phyloP scores from a whole-genome alignment of 176 grass and related monocot genomes.

The Eragrostis curvula region DNA sequence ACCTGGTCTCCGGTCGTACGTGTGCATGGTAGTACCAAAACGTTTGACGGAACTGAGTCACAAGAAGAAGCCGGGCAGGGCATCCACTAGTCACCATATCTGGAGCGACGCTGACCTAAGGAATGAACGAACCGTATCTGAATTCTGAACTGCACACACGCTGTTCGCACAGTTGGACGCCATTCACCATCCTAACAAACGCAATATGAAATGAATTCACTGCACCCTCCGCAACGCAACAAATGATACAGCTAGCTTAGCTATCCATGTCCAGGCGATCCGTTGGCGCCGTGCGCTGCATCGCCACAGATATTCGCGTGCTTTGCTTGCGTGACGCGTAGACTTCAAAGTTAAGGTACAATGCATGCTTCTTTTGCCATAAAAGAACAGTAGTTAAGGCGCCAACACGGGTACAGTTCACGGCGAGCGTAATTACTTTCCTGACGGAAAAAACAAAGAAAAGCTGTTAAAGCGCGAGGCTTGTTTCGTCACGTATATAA shows the following conservation, averaged over 20 bases:
- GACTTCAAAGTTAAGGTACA: constrained; percentile 27
- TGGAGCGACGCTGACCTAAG: constrained; percentile 37
- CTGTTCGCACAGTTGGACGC: constrained; percentile 29
- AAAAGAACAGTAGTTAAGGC: not conserved
- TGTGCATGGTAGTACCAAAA: constrained; percentile 7
- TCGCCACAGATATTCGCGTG: not conserved
- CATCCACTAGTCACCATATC: constrained; percentile 8
- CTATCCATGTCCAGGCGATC: not conserved
- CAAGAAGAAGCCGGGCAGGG: not conserved
- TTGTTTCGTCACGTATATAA: not conserved
- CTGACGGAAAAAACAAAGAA: not conserved
- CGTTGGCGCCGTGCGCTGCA: not conserved
- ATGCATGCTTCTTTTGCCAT: not conserved
- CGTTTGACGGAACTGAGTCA: constrained; percentile 23
- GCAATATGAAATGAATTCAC: constrained; percentile 3
- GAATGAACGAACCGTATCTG: constrained; percentile 38
- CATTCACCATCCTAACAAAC: constrained; percentile 1
- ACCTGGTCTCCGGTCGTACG: constrained; percentile 1
- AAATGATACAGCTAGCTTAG: constrained; percentile 16
- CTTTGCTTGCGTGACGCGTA: constrained; percentile 29
- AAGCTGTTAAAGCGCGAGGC: not conserved
- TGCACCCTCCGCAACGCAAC: constrained; percentile 43
- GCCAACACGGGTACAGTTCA: not conserved
- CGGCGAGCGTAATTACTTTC: not conserved
- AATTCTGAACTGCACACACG: not conserved